Evolutionary conservation across 352 stramenopile species (phyloP).

Genomic region (Pythium aquatile): DNA sequence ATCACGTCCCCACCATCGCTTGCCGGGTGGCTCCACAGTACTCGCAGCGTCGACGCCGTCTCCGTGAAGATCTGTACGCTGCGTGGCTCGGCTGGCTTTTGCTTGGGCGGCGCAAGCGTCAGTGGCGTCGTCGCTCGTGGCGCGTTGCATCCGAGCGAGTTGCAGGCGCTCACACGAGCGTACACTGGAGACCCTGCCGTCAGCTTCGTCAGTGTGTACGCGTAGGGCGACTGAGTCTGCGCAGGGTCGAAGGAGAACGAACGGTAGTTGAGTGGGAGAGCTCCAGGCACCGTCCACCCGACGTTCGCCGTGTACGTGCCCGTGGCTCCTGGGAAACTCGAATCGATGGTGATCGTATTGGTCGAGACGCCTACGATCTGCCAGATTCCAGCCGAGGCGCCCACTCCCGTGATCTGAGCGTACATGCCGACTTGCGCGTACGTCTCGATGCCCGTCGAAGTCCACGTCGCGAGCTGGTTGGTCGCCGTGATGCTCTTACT

Average conservation of each 20-base stretch:
- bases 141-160: constrained; percentile 88
- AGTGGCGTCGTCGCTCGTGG: constrained; percentile 75
- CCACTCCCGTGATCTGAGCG: constrained; percentile 39
- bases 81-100: constrained; percentile 83
- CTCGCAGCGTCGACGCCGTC: constrained; percentile 66
- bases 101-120: constrained; percentile 71
- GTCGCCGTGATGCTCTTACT: constrained; percentile 35
- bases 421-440: constrained; percentile 55
- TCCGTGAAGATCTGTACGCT: constrained; percentile 76
- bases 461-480: constrained; percentile 35
- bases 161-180: constrained; percentile 87
- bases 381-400: constrained; percentile 41
- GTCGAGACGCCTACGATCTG: constrained; percentile 41
- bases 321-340: constrained; percentile 37
- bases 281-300: constrained; percentile 66
- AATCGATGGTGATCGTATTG: constrained; percentile 54
- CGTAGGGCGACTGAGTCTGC: constrained; percentile 26
- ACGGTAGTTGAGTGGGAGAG: constrained; percentile 52
- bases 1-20: constrained; percentile 92
- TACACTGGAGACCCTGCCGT: constrained; percentile 79
- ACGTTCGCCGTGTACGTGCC: constrained; percentile 41
- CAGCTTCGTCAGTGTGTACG: constrained; percentile 63
- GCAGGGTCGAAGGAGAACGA: constrained; percentile 33
- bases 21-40: constrained; percentile 88
- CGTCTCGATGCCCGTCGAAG: constrained; percentile 34